Evolutionary conservation across 2,329 filamentous ascomycete genomes (phyloP).

Genomic region (Penicillium sp.): DNA sequence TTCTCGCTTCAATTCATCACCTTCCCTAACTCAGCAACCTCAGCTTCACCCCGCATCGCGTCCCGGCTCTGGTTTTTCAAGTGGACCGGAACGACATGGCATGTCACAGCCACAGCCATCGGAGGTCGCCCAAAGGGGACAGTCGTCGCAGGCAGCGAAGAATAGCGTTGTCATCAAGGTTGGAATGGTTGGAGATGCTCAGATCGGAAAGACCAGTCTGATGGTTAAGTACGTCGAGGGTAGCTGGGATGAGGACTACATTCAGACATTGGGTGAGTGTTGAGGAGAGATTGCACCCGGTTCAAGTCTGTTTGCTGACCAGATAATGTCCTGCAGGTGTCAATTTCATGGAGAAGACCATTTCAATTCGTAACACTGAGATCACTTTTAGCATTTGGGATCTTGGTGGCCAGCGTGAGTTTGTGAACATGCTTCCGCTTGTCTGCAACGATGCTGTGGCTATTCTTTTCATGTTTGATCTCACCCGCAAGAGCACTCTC

Average conservation of each 20-base stretch:
- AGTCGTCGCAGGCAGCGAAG: constrained; percentile 44
- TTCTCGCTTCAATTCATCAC: constrained; percentile 43
- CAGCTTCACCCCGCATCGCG: constrained; percentile 39
- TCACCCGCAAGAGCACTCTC: constrained; percentile 95
- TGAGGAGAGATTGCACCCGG: background rate
- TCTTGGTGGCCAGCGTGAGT: constrained; percentile 94
- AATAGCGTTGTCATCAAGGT: constrained; percentile 94
- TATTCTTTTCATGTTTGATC: constrained; percentile 99
- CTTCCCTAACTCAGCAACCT: constrained; percentile 41
- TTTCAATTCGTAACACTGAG: constrained; percentile 97
- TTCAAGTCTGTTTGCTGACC: background rate
- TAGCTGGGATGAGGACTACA: constrained; percentile 99
- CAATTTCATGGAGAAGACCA: constrained; percentile 99
- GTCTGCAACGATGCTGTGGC: constrained; percentile 99
- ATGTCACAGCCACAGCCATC: constrained; percentile 49
- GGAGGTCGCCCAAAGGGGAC: constrained; percentile 47
- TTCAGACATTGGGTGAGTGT: constrained; percentile 81
- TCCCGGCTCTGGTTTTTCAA: constrained; percentile 54
- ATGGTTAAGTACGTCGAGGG: constrained; percentile 99
- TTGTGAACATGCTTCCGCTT: constrained; percentile 99
- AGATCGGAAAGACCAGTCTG: constrained; percentile 97
- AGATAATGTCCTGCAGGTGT: constrained; percentile 60
- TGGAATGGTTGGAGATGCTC: constrained; percentile 97
- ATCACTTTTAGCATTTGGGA: constrained; percentile 99
- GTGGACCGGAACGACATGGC: constrained; percentile 44